These are phyloP conservation scores for Melaleuca alternifolia DNA, from an alignment of 345 rosid genomes.

Conservation along the genomic window DNA sequence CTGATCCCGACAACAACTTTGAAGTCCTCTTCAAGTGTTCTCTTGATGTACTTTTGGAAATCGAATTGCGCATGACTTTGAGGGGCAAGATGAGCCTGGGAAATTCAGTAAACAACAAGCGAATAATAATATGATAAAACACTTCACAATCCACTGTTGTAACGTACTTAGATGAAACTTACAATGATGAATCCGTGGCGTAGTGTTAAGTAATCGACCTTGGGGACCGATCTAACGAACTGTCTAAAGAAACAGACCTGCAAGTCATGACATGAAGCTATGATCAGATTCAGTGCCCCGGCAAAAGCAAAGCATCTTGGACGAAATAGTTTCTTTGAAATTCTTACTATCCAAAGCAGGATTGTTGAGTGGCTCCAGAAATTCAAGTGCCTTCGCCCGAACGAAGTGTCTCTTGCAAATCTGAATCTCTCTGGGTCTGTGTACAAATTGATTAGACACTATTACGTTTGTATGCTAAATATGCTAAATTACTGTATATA, in stretches of 20 bases:
- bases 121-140: background rate
- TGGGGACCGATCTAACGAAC: constrained; percentile 26
- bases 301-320: background rate
- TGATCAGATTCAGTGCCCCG: background rate
- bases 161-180: background rate
- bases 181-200: constrained; percentile 37
- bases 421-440: constrained; percentile 30
- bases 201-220: constrained; percentile 32
- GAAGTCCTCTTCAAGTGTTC: constrained; percentile 37
- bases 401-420: constrained; percentile 30
- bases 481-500: background rate
- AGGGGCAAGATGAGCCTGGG: constrained; percentile 22
- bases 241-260: constrained; percentile 37
- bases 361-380: constrained; percentile 22
- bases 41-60: constrained; percentile 27
- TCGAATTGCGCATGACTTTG: constrained; percentile 18
- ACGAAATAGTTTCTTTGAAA: background rate
- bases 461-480: background rate
- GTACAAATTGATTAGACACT: background rate
- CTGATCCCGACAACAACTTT: constrained; percentile 22
- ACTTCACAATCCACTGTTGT: background rate
- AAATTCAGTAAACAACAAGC: background rate
- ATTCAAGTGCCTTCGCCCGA: constrained; percentile 23
- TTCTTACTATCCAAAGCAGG: constrained; percentile 22
- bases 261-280: background rate